Evolutionary conservation across 2,329 filamentous ascomycete species (phyloP), one percentile per base, ranked within the genome.

Genomic region (Dactylonectria macrodidyma): DNA sequence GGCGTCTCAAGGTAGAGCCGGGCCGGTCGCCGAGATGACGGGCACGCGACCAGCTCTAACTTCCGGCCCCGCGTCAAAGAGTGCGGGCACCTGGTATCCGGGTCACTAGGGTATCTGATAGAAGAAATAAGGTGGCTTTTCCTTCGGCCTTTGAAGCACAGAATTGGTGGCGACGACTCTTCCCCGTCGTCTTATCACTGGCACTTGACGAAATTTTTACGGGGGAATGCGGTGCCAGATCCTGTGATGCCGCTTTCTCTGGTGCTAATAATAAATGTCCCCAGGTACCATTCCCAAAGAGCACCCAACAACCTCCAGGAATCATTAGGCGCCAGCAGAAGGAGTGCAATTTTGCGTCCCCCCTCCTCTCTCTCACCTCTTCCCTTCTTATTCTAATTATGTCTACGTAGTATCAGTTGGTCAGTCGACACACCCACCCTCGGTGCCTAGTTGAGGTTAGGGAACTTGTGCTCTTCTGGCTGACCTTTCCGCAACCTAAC

Each of bases 31-130:
- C 36, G 56, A 58, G 38, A 58, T 46, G 38, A 34, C 46, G 50
- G 59, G 59, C 59, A 61, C 59, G 50, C 59, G 59, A 61, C 58
- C 58, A 60, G 58, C 14, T 12, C 50, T 59, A 33, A 47, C 26
- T 34, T 33, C 57, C 46, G 47, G 22, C 33, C 56, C 24, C 51
- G 51, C 46, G 57, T 51, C 46, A 41, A 38, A 8, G 22, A 51
- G 34, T 30, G 47, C 34, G 19, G 41, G 41, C 41, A n/a, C 41
- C 41, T n/a, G 16, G 41, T 44, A 44, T n/a, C 14, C 8, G 16
- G 14, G 14, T n/a, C 19, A 30, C 12, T 16, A 26, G 50, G 24
- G n/a, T 22, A 26, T 24, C 19, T 12, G 34, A 44, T 9, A 44
- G 41, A 44, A 19, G 19, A 48, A 48, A 11, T 10, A 48, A 48